These are phyloP conservation scores for Omphalea diandra DNA, from an alignment of 441 rosid species.

Conservation along the genomic window DNA sequence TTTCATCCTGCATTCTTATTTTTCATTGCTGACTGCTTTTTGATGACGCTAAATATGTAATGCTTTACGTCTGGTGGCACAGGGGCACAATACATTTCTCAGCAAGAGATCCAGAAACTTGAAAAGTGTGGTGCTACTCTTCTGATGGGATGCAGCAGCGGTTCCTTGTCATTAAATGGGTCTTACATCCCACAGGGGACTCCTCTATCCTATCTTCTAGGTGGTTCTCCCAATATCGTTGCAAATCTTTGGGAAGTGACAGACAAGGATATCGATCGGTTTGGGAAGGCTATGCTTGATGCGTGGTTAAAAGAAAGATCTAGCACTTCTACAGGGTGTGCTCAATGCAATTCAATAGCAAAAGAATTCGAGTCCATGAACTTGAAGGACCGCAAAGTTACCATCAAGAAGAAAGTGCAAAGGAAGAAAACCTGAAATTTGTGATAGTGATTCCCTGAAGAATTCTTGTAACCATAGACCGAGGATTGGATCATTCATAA, in stretches of 20 bases:
- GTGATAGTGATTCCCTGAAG: slow-evolving; percentile 19
- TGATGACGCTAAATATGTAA: too few relatives aligned
- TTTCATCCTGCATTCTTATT: not conserved
- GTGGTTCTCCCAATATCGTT: slow-evolving; percentile 81
- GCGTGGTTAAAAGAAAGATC: slow-evolving; percentile 81
- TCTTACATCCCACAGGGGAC: slow-evolving; percentile 78
- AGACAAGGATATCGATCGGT: slow-evolving; percentile 90
- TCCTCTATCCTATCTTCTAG: slow-evolving; percentile 68
- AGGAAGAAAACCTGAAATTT: slow-evolving; percentile 39
- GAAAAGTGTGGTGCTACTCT: slow-evolving; percentile 80
- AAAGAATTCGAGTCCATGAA: slow-evolving; percentile 60
- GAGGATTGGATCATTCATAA: slow-evolving; percentile 75
- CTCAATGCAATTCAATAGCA: slow-evolving; percentile 46
- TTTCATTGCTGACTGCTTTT: too few relatives aligned
- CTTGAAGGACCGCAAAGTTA: slow-evolving; percentile 41
- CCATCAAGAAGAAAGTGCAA: slow-evolving; percentile 38
- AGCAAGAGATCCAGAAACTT: slow-evolving; percentile 64
- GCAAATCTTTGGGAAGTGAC: slow-evolving; percentile 98
- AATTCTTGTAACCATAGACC: slow-evolving; percentile 50
- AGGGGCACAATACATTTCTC: slow-evolving; percentile 82
- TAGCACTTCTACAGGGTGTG: slow-evolving; percentile 36
- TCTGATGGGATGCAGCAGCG: slow-evolving; percentile 81
- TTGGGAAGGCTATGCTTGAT: slow-evolving; percentile 76
- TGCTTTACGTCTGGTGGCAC: slow-evolving; percentile 17
- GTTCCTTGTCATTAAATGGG: slow-evolving; percentile 69